Conservation (phyloP, 2,329 filamentous ascomycete genomes). For the Pestalotiopsis sp. region DNA sequence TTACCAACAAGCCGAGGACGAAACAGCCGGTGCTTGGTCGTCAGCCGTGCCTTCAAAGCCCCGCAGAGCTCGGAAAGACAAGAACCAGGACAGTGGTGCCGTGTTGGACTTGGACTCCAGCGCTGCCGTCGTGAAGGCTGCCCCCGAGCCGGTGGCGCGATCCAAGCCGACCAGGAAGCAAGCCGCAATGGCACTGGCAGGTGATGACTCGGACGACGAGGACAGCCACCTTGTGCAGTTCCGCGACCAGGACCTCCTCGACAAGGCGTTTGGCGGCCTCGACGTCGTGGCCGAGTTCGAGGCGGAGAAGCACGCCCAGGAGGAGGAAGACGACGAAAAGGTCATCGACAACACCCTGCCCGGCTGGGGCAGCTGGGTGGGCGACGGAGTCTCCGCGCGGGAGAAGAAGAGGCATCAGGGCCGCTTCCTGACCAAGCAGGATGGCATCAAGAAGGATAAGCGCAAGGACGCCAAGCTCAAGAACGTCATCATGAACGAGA, state of each 20-base stretch:
- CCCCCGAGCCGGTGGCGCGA: slow-evolving; percentile 19
- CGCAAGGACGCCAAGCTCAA: slow-evolving; percentile 83
- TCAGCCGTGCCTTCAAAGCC: slow-evolving; percentile 23
- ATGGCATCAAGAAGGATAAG: slow-evolving; percentile 75
- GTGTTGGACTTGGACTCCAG: slow-evolving; percentile 33
- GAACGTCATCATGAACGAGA: slow-evolving; percentile 91
- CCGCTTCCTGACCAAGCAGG: slow-evolving; percentile 65
- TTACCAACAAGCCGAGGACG: background rate
- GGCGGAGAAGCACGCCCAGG: slow-evolving; percentile 73
- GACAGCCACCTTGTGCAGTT: slow-evolving; percentile 57
- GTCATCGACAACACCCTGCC: slow-evolving; percentile 82
- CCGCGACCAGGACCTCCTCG: slow-evolving; percentile 69
- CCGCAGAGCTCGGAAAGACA: slow-evolving; percentile 27
- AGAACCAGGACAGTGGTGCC: slow-evolving; percentile 23
- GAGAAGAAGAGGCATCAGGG: slow-evolving; percentile 66
- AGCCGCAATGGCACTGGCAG: slow-evolving; percentile 29
- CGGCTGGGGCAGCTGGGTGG: slow-evolving; percentile 93
- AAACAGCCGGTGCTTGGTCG: slow-evolving; percentile 33
- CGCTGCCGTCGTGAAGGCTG: slow-evolving; percentile 25
- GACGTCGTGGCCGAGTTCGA: slow-evolving; percentile 82
- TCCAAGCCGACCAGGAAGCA: slow-evolving; percentile 22
- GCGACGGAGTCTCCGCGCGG: slow-evolving; percentile 75
- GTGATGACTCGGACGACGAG: slow-evolving; percentile 49
- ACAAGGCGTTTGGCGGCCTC: slow-evolving; percentile 84
- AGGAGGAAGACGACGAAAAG: slow-evolving; percentile 80